phyloP scores from a whole-genome alignment of 768 basidiomycete genomes.

The Clitopilus passeckerianus region DNA sequence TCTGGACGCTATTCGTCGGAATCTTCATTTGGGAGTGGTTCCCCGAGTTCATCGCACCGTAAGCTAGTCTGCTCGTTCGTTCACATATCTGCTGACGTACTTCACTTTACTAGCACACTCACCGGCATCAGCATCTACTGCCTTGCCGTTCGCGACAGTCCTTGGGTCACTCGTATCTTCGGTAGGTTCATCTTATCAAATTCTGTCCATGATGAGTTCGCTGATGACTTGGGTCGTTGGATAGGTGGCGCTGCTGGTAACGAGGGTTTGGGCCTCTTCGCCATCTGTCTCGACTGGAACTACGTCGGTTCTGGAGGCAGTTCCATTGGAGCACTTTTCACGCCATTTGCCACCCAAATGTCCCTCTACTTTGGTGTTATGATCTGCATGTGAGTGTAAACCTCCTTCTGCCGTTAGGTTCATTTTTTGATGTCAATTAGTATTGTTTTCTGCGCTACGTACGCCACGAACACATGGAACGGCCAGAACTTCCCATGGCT shows the following conservation, averaged over 20 bases:
- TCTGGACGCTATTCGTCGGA: conserved; percentile 45
- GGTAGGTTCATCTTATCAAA: background rate
- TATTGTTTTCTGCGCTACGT: conserved; percentile 1
- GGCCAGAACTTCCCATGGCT: conserved; percentile 3
- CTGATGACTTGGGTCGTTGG: background rate
- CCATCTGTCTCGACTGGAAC: conserved; percentile 60
- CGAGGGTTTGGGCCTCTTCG: conserved; percentile 57
- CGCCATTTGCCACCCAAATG: conserved; percentile 34
- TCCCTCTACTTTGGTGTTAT: conserved; percentile 25
- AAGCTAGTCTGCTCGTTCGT: background rate
- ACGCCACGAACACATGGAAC: conserved; percentile 5
- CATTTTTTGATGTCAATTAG: too few species aligned
- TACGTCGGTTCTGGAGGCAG: conserved; percentile 38
- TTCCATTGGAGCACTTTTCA: conserved; percentile 29
- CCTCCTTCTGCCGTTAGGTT: too few species aligned
- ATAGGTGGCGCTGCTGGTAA: conserved; percentile 50
- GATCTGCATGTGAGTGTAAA: background rate
- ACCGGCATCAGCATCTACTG: conserved; percentile 62
- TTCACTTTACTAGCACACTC: conserved; percentile 18
- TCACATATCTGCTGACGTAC: background rate
- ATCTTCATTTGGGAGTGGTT: conserved; percentile 58
- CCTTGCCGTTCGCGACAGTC: conserved; percentile 16
- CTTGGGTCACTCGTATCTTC: conserved; percentile 5
- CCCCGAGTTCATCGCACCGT: conserved; percentile 19
- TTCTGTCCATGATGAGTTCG: background rate